Percentiles rank a stretch among this genome's conserved stretches.
These are phyloP conservation scores for Acer campestre DNA, from an alignment of 345 rosid genomes.

Conservation along the genomic window DNA sequence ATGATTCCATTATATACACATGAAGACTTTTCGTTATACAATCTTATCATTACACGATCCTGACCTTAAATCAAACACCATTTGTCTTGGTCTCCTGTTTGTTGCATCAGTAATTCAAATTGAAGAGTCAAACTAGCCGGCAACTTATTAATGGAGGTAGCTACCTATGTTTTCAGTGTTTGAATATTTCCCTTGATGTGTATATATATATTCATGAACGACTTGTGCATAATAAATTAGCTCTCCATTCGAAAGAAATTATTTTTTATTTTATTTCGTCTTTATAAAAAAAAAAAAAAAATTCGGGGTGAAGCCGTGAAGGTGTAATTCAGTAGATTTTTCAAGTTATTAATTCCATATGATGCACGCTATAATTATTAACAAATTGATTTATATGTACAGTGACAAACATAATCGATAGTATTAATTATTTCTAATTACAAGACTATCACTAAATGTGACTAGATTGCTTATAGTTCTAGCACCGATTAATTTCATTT, in stretches of 20 bases:
- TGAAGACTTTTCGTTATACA: not conserved
- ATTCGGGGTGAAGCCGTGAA: too few relatives aligned
- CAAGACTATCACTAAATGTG: conserved; percentile 6
- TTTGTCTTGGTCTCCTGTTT: not conserved
- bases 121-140: conserved; percentile 6
- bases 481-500: not conserved
- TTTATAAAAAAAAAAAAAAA: too few relatives aligned
- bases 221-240: not conserved
- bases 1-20: not conserved
- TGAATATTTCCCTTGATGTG: not conserved
- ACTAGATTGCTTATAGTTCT: not conserved
- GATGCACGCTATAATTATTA: not conserved
- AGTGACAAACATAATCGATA: conserved; percentile 3
- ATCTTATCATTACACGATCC: not conserved
- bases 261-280: not conserved
- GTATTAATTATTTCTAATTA: not conserved
- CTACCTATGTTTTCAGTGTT: not conserved
- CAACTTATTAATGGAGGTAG: conserved; percentile 3
- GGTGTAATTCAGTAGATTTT: not conserved
- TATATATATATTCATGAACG: too few relatives aligned
- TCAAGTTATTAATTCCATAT: not conserved
- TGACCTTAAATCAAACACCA: not conserved
- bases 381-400: conserved; percentile 6
- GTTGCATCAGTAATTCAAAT: not conserved
- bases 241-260: not conserved